Evolutionary conservation across 2,329 filamentous ascomycete genomes (phyloP).

Genomic region (Pseudogymnoascus sp.): DNA sequence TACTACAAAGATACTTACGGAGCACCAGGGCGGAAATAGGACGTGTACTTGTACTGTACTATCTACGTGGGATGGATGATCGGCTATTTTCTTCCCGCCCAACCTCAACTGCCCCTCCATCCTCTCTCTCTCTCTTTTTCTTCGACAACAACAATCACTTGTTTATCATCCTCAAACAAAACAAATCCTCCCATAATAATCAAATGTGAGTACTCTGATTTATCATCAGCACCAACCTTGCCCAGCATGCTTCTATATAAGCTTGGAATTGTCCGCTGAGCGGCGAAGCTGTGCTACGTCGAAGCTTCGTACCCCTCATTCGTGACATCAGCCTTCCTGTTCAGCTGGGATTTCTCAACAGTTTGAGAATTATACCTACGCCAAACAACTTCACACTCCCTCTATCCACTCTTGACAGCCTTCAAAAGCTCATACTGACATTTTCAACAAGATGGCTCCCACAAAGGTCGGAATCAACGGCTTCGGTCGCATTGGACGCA

Average conservation of each 20-base stretch:
- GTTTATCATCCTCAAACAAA: conserved; percentile 4
- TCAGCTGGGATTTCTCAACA: background rate
- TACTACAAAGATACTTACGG: background rate
- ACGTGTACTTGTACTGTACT: background rate
- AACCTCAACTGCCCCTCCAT: conserved; percentile 10
- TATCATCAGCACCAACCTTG: background rate
- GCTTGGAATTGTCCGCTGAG: background rate
- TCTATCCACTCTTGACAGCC: background rate
- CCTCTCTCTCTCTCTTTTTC: background rate
- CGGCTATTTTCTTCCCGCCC: conserved; percentile 10
- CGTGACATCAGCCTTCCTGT: conserved; percentile 2
- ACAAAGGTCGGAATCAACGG: conserved; percentile 96
- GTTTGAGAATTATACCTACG: background rate
- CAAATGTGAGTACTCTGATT: background rate
- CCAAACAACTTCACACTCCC: background rate
- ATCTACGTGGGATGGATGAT: background rate
- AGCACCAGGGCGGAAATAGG: background rate
- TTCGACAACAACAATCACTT: conserved; percentile 6
- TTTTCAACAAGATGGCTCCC: conserved; percentile 38
- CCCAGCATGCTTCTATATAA: background rate
- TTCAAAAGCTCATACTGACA: background rate
- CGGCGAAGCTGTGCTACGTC: background rate
- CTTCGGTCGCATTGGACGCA: conserved; percentile 98
- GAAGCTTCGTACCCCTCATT: conserved; percentile 7
- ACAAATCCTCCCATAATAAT: conserved; percentile 6